Percentiles rank a stretch among this genome's conserved stretches.
Conservation (phyloP, 331 rosid genomes). For the Acacia concinna region DNA sequence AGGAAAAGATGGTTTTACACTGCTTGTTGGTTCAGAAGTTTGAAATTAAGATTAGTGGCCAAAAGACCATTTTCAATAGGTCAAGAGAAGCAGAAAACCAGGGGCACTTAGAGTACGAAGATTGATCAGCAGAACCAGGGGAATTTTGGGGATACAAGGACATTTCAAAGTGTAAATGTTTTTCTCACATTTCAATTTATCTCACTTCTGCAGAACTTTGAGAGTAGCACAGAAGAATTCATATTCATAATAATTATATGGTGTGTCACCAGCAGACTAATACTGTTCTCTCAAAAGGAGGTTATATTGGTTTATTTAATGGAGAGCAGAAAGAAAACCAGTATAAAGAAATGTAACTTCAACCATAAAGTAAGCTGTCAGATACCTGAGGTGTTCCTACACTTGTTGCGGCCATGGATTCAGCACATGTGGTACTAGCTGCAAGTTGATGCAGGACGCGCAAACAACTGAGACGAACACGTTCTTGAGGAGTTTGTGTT, state of each 20-base stretch:
- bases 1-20: not conserved
- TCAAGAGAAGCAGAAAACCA: conserved; percentile 7
- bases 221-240: not conserved
- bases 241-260: conserved; percentile 9
- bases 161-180: not conserved
- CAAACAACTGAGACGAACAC: conserved; percentile 95
- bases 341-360: conserved; percentile 13
- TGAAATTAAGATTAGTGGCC: conserved; percentile 8
- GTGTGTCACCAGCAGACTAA: conserved; percentile 6
- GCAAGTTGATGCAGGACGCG: conserved; percentile 99
- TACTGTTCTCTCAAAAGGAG: not conserved
- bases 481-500: conserved; percentile 90
- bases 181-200: not conserved
- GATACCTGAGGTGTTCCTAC: conserved; percentile 95
- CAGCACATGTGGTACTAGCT: conserved; percentile 97
- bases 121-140: not conserved
- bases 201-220: not conserved
- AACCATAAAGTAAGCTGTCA: conserved; percentile 6
- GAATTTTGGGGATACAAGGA: not conserved
- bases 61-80: not conserved
- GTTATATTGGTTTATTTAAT: not conserved
- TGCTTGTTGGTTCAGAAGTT: conserved; percentile 1
- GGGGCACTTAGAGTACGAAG: not conserved
- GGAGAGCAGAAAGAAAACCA: conserved; percentile 10
- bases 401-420: conserved; percentile 99